Conservation (phyloP, 768 basidiomycete genomes). For the Psilocybe sp. region DNA sequence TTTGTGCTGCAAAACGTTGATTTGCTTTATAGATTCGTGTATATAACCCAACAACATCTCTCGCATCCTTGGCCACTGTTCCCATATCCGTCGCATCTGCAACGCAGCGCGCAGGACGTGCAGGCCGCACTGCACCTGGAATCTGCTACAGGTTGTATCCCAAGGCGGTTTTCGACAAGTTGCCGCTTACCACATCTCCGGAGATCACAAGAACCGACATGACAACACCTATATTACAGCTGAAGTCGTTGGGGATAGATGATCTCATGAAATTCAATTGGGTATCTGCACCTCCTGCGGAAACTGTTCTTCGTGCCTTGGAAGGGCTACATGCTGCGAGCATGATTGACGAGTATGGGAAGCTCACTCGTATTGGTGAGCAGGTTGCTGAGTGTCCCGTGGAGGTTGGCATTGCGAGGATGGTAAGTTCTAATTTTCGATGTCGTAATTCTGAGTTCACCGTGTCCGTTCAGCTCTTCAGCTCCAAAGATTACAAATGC, state of each 20-base stretch:
- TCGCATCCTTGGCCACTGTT: constrained; percentile 81
- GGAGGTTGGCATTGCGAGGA: constrained; percentile 90
- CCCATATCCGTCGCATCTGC: constrained; percentile 88
- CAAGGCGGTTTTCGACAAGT: constrained; percentile 49
- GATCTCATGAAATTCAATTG: constrained; percentile 97
- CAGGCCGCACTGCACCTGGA: constrained; percentile 90
- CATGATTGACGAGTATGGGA: constrained; percentile 81
- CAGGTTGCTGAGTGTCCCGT: constrained; percentile 93
- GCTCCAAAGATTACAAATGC: constrained; percentile 81
- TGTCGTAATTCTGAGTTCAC: neutral
- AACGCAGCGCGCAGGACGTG: constrained; percentile 90
- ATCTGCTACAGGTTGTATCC: constrained; percentile 93
- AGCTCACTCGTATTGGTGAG: constrained; percentile 73
- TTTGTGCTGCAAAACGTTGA: neutral
- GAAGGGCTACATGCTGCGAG: constrained; percentile 80
- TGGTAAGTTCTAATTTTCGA: constrained; percentile 50
- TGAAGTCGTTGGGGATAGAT: constrained; percentile 93
- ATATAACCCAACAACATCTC: constrained; percentile 82
- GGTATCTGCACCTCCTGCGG: constrained; percentile 85
- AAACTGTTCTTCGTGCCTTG: constrained; percentile 80
- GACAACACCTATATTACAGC: constrained; percentile 86
- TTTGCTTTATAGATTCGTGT: constrained; percentile 65
- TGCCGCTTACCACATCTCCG: constrained; percentile 74
- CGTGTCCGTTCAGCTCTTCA: constrained; percentile 61
- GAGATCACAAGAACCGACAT: constrained; percentile 92